These are phyloP conservation scores for Megacollybia marginata DNA, from an alignment of 768 basidiomycete genomes.

Conservation along the genomic window DNA sequence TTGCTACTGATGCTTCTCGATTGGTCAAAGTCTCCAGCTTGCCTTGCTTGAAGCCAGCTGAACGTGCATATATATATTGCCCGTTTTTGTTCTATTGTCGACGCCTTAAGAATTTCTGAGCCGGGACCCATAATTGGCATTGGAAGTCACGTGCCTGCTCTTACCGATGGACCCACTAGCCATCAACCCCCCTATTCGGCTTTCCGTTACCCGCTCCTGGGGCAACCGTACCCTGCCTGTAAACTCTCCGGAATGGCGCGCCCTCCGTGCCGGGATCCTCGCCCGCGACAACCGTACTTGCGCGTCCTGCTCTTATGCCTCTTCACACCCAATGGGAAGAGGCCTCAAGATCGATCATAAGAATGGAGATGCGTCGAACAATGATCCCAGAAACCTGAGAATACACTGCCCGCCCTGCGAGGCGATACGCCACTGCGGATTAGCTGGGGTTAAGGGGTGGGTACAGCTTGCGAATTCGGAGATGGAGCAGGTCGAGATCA, in stretches of 20 bases:
- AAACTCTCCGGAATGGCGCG: conserved; percentile 4
- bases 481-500: conserved; percentile 11
- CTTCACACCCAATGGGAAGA: conserved; percentile 1
- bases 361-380: conserved; percentile 7
- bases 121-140: too few species aligned
- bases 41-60: too few species aligned
- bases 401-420: conserved; percentile 8
- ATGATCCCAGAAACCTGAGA: conserved; percentile 6
- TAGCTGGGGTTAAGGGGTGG: conserved; percentile 2
- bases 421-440: conserved; percentile 8
- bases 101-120: too few species aligned
- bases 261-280: conserved; percentile 4
- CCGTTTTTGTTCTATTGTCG: too few species aligned
- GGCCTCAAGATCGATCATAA: conserved; percentile 6
- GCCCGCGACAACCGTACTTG: conserved; percentile 7
- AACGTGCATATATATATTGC: too few species aligned
- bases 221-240: not conserved
- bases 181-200: too few species aligned
- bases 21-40: too few species aligned
- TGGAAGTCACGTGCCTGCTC: too few species aligned
- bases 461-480: conserved; percentile 4
- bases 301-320: conserved; percentile 7
- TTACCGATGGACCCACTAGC: too few species aligned
- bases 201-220: not conserved
- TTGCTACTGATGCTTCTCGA: too few species aligned